Percentiles rank a stretch among this genome's conserved stretches.
phyloP scores from a whole-genome alignment of 352 stramenopile genomes.

The Phytopythium boreale region DNA sequence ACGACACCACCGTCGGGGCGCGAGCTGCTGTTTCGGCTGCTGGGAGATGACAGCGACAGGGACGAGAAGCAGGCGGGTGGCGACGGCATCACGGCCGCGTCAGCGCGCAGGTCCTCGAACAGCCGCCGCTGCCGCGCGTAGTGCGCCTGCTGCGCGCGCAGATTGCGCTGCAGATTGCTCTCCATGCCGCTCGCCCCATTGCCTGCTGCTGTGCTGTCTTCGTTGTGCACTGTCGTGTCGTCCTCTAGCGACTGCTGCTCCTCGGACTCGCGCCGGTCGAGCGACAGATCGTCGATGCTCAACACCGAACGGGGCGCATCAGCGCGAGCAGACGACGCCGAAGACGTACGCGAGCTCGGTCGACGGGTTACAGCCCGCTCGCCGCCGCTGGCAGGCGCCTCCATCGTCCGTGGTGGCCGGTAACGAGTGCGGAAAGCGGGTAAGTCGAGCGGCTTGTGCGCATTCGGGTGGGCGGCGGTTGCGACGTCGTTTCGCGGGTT shows the following conservation, averaged over 20 bases:
- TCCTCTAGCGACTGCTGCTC: not conserved
- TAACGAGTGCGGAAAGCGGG: not conserved
- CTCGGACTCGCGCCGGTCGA: conserved; percentile 2
- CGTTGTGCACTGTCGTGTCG: not conserved
- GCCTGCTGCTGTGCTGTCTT: conserved; percentile 6
- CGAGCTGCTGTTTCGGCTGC: not conserved
- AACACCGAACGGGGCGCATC: conserved; percentile 19
- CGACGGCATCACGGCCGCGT: conserved; percentile 2
- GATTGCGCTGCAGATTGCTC: conserved; percentile 42
- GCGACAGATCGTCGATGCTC: conserved; percentile 46
- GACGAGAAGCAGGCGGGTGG: not conserved
- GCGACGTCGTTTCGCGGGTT: not conserved
- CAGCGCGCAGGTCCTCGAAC: conserved; percentile 48
- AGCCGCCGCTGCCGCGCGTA: conserved; percentile 57
- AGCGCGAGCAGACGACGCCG: not conserved
- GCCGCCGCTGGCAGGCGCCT: not conserved
- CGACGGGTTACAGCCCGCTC: not conserved
- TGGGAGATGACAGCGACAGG: not conserved
- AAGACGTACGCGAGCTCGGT: not conserved
- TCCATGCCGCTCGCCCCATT: conserved; percentile 30
- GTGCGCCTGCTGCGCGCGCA: conserved; percentile 57
- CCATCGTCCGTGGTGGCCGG: not conserved
- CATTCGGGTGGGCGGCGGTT: not conserved
- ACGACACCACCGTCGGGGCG: conserved; percentile 1
- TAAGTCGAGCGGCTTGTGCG: not conserved